Evolutionary conservation across 2,329 filamentous ascomycete genomes (phyloP), one percentile per base, ranked within the genome.

Genomic region (Colletotrichum simmondsii): DNA sequence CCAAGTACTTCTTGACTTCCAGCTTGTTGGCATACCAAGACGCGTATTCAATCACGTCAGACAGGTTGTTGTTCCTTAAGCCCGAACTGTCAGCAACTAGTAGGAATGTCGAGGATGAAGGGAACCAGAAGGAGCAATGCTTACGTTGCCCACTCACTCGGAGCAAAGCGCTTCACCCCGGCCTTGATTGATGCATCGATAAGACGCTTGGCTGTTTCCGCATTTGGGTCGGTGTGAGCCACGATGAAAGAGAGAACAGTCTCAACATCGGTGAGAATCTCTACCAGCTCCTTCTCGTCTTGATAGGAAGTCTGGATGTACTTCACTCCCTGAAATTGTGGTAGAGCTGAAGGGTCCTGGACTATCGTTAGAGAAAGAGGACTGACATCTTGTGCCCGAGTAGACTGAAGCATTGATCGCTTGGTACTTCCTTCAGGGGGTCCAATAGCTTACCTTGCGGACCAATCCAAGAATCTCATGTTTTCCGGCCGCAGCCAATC

Each of bases 91-190:
- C 12, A 66, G 53, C n/a, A 7, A 22, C n/a, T 2, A 22, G 32
- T 2, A 2, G 1, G 5, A 19, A 10, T 5, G 0, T 3, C 7
- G n/a, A 19, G 8, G 22, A 4, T 32, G n/a, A 26, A 1, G n/a
- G n/a, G n/a, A n/a, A n/a, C n/a, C n/a, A n/a, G 1, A 2, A 53
- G 11, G 5, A 42, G 35, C 2, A 26, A 12, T 19, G 61, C 77
- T 79, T 68, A 87, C 85, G 79, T 81, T 19, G 79, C 81, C 74
- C 87, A 93, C 75, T 93, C 91, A 46, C 88, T 89, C 3, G 90
- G 90, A 2, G 92, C 85, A 77, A 91, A 92, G 8, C 90, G 86
- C 75, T 87, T 87, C 6, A 93, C 90, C 1, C 89, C 89, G 1
- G 90, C 90, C 3, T 83, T 82, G 53, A 91, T 83, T 8, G 89